Evolutionary conservation across 805 yeast genomes (phyloP).

Genomic region (Wickerhamia fluorescens): DNA sequence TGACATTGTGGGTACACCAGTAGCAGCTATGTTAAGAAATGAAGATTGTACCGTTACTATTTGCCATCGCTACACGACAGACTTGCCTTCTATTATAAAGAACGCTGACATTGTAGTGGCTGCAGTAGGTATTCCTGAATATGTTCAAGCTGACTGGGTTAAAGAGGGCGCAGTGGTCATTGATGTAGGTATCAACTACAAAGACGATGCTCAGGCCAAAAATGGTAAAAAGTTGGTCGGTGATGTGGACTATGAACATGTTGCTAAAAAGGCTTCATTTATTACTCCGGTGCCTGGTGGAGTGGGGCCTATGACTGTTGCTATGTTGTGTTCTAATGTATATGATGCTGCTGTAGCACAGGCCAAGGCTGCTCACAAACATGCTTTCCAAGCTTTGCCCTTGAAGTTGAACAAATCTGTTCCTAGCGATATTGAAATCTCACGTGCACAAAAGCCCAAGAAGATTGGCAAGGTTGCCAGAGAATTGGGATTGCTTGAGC

Average conservation of each 20-base stretch:
- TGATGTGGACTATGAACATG: slow-evolving; percentile 79
- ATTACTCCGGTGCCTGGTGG: slow-evolving; percentile 99
- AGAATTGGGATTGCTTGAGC: slow-evolving; percentile 72
- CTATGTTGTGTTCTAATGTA: slow-evolving; percentile 85
- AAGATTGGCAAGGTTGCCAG: slow-evolving; percentile 65
- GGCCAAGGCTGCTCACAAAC: slow-evolving; percentile 40
- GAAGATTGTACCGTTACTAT: slow-evolving; percentile 84
- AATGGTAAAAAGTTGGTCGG: slow-evolving; percentile 87
- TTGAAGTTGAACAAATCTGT: slow-evolving; percentile 53
- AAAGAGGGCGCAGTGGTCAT: slow-evolving; percentile 80
- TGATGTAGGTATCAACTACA: slow-evolving; percentile 93
- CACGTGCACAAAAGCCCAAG: slow-evolving; percentile 85
- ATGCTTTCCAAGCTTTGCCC: slow-evolving; percentile 49
- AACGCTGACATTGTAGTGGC: slow-evolving; percentile 85
- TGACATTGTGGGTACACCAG: slow-evolving; percentile 94
- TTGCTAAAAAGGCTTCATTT: slow-evolving; percentile 52
- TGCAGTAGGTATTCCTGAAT: slow-evolving; percentile 84
- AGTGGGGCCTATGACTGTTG: slow-evolving; percentile 99
- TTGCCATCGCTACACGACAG: slow-evolving; percentile 66
- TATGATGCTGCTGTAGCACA: slow-evolving; percentile 67
- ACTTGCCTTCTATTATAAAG: slow-evolving; percentile 48
- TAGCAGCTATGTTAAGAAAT: slow-evolving; percentile 72
- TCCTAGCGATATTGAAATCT: slow-evolving; percentile 86
- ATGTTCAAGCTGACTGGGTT: slow-evolving; percentile 81
- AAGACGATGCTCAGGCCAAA: slow-evolving; percentile 65